Base-by-base conservation (phyloP, 768 basidiomycete species). In the Russula sp. region DNA sequence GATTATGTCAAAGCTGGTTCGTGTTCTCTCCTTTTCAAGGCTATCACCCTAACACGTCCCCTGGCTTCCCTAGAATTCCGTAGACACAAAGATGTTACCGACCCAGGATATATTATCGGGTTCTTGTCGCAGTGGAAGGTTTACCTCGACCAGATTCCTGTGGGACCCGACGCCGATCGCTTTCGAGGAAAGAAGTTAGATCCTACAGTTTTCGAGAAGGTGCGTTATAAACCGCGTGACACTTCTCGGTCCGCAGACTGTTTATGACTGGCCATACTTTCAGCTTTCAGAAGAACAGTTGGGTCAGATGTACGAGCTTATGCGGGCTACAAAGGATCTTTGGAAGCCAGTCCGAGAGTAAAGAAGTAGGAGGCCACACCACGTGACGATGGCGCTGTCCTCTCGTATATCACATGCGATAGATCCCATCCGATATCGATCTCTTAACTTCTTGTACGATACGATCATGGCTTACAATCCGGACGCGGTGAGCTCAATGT, bases 111-210 rank as follows among this genome's bases (percentile, higher is more conserved):
- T 73, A 85, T 98, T 66, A 96, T 98, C 73, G 94, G 93, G 2
- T 99, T 99, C 72, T 80, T 98, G 10, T 88, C 89, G 3, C 92
- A 98, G 71, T 99, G 96, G 96, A 97, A 96, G 75, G 74, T 83
- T 63, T 98, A 99, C 75, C 80, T 98, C 61, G 92, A 96, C 69
- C 76, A 83, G 64, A 73, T 89, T 38, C 86, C 85, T 14, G 75
- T 70, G 30, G 81, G 79, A 16, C 72, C 76, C 6, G 78, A 81
- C 40, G 76, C 73, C 3, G 72, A 76, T 59, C 71, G 69, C 38
- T 92, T 89, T 70, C 71, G 71, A 34, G 89, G 89, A 36, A 87
- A 83, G 73, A 87, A 76, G 64, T 76, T 94, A 42, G 90, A 94
- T 73, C 74, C 84, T 11, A 85, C 83, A 1, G 71, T 84, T 28